These are phyloP conservation scores for Xylariaceae sp. DNA, from an alignment of 2,329 filamentous ascomycete species.

Conservation along the genomic window DNA sequence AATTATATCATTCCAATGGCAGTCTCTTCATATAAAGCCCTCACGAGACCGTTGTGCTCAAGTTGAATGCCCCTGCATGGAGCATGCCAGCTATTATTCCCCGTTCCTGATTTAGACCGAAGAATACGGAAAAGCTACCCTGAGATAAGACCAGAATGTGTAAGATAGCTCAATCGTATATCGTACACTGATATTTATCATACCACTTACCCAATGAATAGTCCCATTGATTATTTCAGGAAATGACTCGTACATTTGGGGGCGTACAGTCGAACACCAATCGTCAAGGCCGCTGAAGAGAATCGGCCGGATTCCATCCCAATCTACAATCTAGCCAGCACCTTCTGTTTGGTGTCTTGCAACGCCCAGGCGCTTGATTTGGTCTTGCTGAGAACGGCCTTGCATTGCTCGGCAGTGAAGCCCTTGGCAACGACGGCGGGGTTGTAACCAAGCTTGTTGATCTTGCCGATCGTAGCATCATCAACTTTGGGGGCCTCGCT, in stretches of 20 bases:
- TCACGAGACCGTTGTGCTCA: too few relatives aligned
- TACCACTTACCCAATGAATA: neutral
- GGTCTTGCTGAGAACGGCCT: conserved; percentile 63
- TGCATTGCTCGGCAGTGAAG: conserved; percentile 73
- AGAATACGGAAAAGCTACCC: neutral
- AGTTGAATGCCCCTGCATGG: neutral
- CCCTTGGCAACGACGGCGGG: conserved; percentile 85
- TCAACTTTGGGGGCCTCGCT: conserved; percentile 55
- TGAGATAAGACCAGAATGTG: neutral
- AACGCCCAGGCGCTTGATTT: conserved; percentile 67
- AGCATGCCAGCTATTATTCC: neutral
- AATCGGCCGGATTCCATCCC: neutral
- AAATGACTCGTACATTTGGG: neutral
- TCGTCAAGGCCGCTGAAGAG: neutral
- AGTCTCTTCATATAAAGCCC: too few relatives aligned
- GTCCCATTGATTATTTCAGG: neutral
- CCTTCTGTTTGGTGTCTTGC: conserved; percentile 67
- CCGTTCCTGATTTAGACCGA: neutral
- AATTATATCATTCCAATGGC: neutral
- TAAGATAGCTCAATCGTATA: neutral
- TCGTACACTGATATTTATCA: too few relatives aligned
- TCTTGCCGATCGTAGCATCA: conserved; percentile 58
- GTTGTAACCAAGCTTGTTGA: conserved; percentile 77
- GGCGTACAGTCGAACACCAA: neutral
- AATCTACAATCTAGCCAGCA: conserved; percentile 60